A percentile compares a stretch with the other conserved stretches of the same genome.
phyloP scores from a whole-genome alignment of 495 filamentous ascomycete species.

The Clavariopsis aquatica region DNA sequence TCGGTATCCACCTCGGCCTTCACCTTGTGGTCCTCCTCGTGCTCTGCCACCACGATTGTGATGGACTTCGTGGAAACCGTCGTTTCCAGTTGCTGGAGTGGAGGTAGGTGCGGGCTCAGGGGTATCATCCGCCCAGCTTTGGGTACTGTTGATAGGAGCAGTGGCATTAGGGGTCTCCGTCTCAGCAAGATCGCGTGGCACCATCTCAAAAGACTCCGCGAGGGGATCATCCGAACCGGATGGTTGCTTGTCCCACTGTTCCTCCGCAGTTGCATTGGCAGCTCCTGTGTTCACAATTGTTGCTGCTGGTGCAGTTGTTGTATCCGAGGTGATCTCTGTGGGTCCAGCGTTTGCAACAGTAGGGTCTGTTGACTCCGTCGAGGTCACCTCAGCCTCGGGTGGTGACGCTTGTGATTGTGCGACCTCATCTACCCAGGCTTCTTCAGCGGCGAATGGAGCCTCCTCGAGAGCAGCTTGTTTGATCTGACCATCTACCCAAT shows the following conservation, averaged over 20 bases:
- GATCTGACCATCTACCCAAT: conserved; percentile 63
- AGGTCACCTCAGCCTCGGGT: conserved; percentile 31
- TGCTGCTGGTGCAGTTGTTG: conserved; percentile 58
- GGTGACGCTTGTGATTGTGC: conserved; percentile 52
- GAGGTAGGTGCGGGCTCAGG: conserved; percentile 34
- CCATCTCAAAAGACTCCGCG: conserved; percentile 75
- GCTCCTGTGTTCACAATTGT: conserved; percentile 52
- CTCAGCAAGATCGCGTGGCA: conserved; percentile 72
- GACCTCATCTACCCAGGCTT: conserved; percentile 51
- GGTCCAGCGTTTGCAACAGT: conserved; percentile 74
- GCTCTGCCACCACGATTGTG: conserved; percentile 48
- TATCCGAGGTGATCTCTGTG: conserved; percentile 67
- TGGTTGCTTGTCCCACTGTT: conserved; percentile 63
- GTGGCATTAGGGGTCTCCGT: conserved; percentile 69
- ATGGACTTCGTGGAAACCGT: conserved; percentile 73
- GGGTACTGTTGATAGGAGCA: conserved; percentile 55
- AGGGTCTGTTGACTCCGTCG: conserved; percentile 63
- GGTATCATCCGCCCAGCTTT: conserved; percentile 68
- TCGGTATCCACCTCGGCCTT: conserved; percentile 35
- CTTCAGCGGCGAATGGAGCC: conserved; percentile 49
- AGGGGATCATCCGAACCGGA: conserved; percentile 53
- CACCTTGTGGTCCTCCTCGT: conserved; percentile 40
- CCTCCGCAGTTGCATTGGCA: conserved; percentile 50
- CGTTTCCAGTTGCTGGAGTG: conserved; percentile 47
- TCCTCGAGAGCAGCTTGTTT: conserved; percentile 62